phyloP scores from a whole-genome alignment of 2,329 filamentous ascomycete genomes.

The Penicillium sumatraense region DNA sequence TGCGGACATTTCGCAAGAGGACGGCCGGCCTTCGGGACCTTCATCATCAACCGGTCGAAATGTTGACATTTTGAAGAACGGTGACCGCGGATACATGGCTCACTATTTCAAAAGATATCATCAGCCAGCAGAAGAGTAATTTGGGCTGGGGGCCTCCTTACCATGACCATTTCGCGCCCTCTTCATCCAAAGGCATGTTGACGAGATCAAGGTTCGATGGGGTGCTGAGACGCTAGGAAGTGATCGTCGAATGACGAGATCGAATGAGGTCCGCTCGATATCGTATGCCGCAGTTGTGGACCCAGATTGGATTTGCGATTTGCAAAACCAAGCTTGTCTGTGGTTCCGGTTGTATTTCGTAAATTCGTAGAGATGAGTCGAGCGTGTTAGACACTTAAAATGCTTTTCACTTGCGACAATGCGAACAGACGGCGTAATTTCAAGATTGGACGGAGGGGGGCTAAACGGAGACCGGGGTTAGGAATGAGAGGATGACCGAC shows the following conservation, averaged over 20 bases:
- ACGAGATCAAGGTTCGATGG: neutral
- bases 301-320: neutral
- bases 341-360: neutral
- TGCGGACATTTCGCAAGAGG: constrained; percentile 54
- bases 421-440: neutral
- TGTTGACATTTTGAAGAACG: constrained; percentile 56
- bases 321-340: no score
- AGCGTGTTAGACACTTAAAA: neutral
- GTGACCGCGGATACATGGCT: constrained; percentile 55
- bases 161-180: constrained; percentile 53
- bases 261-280: neutral
- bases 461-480: constrained; percentile 11
- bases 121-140: constrained; percentile 11
- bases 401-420: neutral
- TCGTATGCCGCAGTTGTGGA: neutral
- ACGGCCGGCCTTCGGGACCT: constrained; percentile 54
- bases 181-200: constrained; percentile 50
- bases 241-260: constrained; percentile 18
- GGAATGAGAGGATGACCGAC: neutral
- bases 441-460: constrained; percentile 1
- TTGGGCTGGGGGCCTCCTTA: constrained; percentile 25
- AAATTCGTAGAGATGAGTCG: neutral
- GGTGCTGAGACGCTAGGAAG: constrained; percentile 1
- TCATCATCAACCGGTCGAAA: constrained; percentile 54
- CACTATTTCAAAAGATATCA: constrained; percentile 33